Conservation (phyloP, 2,329 filamentous ascomycete species). For the Cercospora berteroae region DNA sequence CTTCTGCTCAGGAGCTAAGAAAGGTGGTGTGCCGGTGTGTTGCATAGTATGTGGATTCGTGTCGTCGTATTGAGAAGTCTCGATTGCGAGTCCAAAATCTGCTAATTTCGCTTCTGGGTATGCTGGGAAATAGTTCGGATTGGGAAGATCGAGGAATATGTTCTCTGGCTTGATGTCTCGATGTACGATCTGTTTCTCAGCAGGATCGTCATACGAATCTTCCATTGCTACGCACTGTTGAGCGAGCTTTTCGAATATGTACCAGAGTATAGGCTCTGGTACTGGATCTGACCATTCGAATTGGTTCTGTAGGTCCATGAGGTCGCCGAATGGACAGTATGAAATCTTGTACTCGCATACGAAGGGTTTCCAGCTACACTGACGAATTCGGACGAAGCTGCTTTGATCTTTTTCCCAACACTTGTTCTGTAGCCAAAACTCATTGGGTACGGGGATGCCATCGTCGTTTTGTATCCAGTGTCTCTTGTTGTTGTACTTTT, state of each 20-base stretch:
- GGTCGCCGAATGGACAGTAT: conserved; percentile 8
- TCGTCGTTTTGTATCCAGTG: background rate
- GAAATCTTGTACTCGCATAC: background rate
- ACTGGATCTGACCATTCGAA: background rate
- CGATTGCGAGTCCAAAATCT: conserved; percentile 11
- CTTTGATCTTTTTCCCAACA: background rate
- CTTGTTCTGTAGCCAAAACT: background rate
- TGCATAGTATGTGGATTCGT: background rate
- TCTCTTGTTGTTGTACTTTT: background rate
- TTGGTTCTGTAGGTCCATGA: background rate
- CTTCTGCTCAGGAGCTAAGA: conserved; percentile 7
- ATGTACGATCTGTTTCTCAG: background rate
- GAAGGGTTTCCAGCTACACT: background rate
- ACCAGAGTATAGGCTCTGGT: conserved; percentile 20
- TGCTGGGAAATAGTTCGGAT: background rate
- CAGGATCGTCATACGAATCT: background rate
- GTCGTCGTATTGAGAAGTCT: background rate
- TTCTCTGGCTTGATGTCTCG: conserved; percentile 8
- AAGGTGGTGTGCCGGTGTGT: background rate
- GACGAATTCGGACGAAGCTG: conserved; percentile 2
- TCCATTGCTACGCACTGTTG: conserved; percentile 17
- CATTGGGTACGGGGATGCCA: background rate
- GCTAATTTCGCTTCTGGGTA: conserved; percentile 6
- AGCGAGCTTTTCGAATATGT: conserved; percentile 15
- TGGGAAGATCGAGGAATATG: conserved; percentile 9